These are phyloP conservation scores for Aspergillus glaucus DNA, from an alignment of 2,329 filamentous ascomycete genomes.

Conservation along the genomic window DNA sequence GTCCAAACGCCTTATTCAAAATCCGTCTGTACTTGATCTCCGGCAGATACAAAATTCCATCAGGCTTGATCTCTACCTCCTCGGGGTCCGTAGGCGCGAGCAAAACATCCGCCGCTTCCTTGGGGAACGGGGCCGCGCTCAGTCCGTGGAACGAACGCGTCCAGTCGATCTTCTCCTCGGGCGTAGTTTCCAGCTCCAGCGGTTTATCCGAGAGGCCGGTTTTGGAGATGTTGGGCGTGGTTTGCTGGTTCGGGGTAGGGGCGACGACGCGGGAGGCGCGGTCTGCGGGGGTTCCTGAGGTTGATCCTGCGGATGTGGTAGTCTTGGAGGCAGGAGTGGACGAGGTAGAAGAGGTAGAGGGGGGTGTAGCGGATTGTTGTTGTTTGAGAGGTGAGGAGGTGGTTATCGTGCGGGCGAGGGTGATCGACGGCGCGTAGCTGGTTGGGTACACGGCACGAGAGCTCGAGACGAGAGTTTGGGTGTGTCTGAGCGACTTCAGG, in stretches of 20 bases:
- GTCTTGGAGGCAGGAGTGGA: background rate
- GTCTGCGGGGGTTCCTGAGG: slow-evolving; percentile 6
- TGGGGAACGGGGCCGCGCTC: slow-evolving; percentile 61
- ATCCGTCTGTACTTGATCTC: slow-evolving; percentile 97
- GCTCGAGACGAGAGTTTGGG: background rate
- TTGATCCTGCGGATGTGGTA: slow-evolving; percentile 1
- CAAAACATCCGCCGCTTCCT: slow-evolving; percentile 63
- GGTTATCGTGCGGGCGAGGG: slow-evolving; percentile 9
- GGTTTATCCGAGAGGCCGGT: slow-evolving; percentile 33
- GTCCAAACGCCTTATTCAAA: slow-evolving; percentile 83
- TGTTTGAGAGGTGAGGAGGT: slow-evolving; percentile 2
- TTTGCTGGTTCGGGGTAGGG: slow-evolving; percentile 21
- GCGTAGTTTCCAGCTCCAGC: slow-evolving; percentile 21
- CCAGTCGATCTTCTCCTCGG: slow-evolving; percentile 63
- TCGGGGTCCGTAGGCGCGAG: slow-evolving; percentile 59
- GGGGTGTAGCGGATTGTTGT: slow-evolving; percentile 8
- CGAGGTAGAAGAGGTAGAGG: slow-evolving; percentile 1
- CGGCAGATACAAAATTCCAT: slow-evolving; percentile 91
- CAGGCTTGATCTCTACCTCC: slow-evolving; percentile 95
- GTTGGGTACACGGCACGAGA: background rate
- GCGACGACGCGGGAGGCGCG: slow-evolving; percentile 14
- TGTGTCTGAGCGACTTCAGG: background rate
- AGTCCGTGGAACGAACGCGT: slow-evolving; percentile 76
- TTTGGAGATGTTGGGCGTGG: slow-evolving; percentile 33
- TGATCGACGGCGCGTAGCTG: background rate